Evolutionary conservation across 176 grass and related monocot species (phyloP), one percentile per base, ranked within the genome.

Genomic region (Oryza meyeriana): DNA sequence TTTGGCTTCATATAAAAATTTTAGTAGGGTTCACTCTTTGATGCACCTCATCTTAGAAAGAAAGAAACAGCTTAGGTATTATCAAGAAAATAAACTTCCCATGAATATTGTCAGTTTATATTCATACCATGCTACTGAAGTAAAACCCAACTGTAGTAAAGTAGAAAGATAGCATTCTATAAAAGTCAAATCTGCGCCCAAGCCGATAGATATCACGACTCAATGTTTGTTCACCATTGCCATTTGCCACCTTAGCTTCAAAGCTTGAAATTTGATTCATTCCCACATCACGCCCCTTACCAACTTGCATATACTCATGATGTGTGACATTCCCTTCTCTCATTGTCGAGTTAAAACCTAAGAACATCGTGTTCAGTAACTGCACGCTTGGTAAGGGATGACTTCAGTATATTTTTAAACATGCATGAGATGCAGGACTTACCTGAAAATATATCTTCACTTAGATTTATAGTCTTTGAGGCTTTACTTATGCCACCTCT

Each of bases 391-490:
- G 41, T 29, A 65, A 84, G 10, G 58, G 33, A 85, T 62, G 12
- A 44, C n/a, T n/a, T 10, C 36, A 80, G 73, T 27, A 59, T 68
- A 13, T 50, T 72, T 6, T 6, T 32, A n/a, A n/a, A n/a, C 17
- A 22, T 55, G 50, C 14, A 83, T 2, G 22, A 80, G 27, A 33
- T 79, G 44, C 17, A 77, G 3, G 17, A 30, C 26, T 64, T 85
- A 98, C 95, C 95, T 86, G 95, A 75, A 93, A 98, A 98, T 22
- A 98, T 95, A 86, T 98, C 95, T 79, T 98, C 95, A 72, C 95
- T 98, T n/a, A 98, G 83, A 86, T 98, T 98, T 83, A 98, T 98
- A 45, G 88, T 86, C 82, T 88, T 98, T 44, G 95, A 98, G 20
- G 95, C 90, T 91, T 98, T 98, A 90, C 95, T 98, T 81, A 98